Percentiles rank a stretch among this genome's conserved stretches.
Evolutionary conservation across 192 early-diverging fungal genomes (phyloP).

Genomic region (Backusella luteola): DNA sequence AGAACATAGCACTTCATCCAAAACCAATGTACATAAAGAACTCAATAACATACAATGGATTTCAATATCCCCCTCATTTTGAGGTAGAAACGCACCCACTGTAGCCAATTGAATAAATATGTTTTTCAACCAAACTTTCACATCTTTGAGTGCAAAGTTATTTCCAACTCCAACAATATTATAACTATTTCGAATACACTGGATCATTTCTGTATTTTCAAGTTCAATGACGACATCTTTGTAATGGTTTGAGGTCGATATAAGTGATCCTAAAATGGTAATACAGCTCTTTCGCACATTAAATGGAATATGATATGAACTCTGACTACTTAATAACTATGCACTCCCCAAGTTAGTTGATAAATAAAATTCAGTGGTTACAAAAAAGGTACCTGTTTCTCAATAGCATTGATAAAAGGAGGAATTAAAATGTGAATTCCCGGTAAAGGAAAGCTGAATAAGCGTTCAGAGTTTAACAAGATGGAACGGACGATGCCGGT

Average conservation of each 20-base stretch:
- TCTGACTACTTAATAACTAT: constrained; percentile 38
- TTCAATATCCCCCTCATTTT: constrained; percentile 28
- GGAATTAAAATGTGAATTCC: constrained; percentile 67
- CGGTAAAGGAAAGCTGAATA: constrained; percentile 74
- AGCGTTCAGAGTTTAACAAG: constrained; percentile 59
- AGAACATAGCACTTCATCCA: constrained; percentile 39
- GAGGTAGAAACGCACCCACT: constrained; percentile 13
- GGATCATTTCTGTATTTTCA: background rate
- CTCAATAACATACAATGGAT: constrained; percentile 43
- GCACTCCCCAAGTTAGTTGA: background rate
- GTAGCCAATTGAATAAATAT: constrained; percentile 27
- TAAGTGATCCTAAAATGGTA: constrained; percentile 46
- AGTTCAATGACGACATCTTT: constrained; percentile 12
- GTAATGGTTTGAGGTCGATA: constrained; percentile 34
- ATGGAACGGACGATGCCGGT: constrained; percentile 66
- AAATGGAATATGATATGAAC: constrained; percentile 36
- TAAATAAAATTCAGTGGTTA: background rate
- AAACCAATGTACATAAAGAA: constrained; percentile 26
- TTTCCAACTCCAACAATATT: background rate
- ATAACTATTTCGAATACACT: background rate
- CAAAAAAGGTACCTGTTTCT: constrained; percentile 49
- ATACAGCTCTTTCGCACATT: constrained; percentile 44
- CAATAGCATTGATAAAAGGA: constrained; percentile 60
- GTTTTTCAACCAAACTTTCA: constrained; percentile 38
- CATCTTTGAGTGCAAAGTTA: constrained; percentile 6